Evolutionary conservation across 2,329 filamentous ascomycete genomes (phyloP).

Genomic region (Zymoseptoria ardabiliae): DNA sequence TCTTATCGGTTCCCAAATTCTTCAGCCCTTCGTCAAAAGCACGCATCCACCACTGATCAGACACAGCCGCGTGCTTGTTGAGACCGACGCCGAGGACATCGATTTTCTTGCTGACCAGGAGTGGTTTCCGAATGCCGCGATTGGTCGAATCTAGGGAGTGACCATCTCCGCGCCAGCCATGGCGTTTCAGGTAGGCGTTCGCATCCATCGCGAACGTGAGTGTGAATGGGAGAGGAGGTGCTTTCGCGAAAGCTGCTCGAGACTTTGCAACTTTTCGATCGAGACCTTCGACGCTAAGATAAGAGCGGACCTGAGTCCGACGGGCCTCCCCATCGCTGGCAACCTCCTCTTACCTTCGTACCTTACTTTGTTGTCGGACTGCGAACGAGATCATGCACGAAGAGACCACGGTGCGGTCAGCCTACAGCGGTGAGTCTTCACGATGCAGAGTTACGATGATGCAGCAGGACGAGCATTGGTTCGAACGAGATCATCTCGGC

Average conservation of each 20-base stretch:
- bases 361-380: no score
- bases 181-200: slow-evolving; percentile 69
- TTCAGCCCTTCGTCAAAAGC: slow-evolving; percentile 89
- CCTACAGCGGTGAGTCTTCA: neutral
- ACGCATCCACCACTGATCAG: slow-evolving; percentile 94
- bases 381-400: no score
- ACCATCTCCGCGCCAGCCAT: slow-evolving; percentile 85
- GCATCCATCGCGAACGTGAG: slow-evolving; percentile 60
- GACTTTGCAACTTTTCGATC: neutral
- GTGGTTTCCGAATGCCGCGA: slow-evolving; percentile 72
- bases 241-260: neutral
- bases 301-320: neutral
- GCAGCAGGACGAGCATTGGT: neutral
- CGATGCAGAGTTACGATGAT: neutral
- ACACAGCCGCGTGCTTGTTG: slow-evolving; percentile 54
- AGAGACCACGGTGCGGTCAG: no score
- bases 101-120: slow-evolving; percentile 75
- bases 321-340: no score
- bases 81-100: slow-evolving; percentile 76
- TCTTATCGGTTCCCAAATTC: slow-evolving; percentile 58
- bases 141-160: slow-evolving; percentile 75
- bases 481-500: neutral
- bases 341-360: no score
- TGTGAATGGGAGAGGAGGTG: slow-evolving; percentile 2
- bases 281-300: neutral